These are phyloP conservation scores for Stereum hirsutum DNA, from an alignment of 1,284 basidiomycete genomes.

Conservation along the genomic window DNA sequence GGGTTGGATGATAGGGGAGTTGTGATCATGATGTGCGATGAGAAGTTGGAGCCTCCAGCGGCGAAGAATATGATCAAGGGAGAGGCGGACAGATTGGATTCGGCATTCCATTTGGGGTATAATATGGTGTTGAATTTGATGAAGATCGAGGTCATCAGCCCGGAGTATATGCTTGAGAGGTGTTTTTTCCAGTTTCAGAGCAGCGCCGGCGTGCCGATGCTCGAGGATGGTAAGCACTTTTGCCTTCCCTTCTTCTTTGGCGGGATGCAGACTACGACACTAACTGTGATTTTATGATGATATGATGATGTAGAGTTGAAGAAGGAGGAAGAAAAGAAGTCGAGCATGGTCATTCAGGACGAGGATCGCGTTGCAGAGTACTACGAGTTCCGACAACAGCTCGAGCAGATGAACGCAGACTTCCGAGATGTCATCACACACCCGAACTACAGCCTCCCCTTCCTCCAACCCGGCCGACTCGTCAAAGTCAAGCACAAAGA, in stretches of 20 bases:
- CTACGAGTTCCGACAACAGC: constrained; percentile 85
- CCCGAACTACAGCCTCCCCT: constrained; percentile 88
- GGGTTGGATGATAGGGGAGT: constrained; percentile 98
- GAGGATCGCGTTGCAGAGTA: constrained; percentile 86
- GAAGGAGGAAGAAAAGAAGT: constrained; percentile 64
- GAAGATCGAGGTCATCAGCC: constrained; percentile 97
- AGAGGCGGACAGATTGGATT: constrained; percentile 94
- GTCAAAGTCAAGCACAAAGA: constrained; percentile 84
- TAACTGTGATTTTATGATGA: background rate
- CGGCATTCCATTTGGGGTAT: constrained; percentile 98
- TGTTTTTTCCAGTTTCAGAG: constrained; percentile 99
- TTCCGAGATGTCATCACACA: constrained; percentile 92
- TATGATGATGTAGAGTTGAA: constrained; percentile 53
- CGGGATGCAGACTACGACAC: background rate
- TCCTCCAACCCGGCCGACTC: constrained; percentile 87
- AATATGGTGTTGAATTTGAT: constrained; percentile 99
- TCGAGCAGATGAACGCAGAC: constrained; percentile 83
- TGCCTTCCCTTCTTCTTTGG: background rate
- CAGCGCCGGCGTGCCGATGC: constrained; percentile 76
- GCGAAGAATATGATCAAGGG: constrained; percentile 99
- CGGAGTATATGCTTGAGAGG: constrained; percentile 96
- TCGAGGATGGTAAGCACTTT: constrained; percentile 68
- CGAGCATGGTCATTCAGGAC: constrained; percentile 67
- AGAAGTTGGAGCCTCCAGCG: constrained; percentile 88
- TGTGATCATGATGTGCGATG: constrained; percentile 99